Evolutionary conservation across 176 grass and related monocot species (phyloP).

Genomic region (Bolboschoenus planiculmis): DNA sequence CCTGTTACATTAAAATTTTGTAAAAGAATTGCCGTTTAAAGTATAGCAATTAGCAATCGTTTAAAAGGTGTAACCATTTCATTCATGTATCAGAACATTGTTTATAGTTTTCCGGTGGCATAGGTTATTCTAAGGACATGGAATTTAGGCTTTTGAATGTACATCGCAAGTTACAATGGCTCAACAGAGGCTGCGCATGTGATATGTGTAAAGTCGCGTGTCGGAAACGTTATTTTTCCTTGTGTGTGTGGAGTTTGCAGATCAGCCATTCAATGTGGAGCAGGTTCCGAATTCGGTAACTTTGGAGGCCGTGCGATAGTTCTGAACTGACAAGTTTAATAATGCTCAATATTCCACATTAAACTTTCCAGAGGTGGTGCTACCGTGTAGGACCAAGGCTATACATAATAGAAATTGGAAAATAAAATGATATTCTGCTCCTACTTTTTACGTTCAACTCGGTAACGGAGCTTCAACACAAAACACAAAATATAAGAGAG

Average conservation of each 20-base stretch:
- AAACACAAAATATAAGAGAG: too few relatives aligned
- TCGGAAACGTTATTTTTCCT: background rate
- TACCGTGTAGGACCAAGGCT: too few relatives aligned
- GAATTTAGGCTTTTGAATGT: background rate
- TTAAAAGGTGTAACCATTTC: background rate
- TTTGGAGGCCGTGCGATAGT: too few relatives aligned
- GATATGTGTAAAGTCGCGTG: background rate
- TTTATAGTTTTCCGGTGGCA: background rate
- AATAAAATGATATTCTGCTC: background rate
- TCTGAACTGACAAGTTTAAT: too few relatives aligned
- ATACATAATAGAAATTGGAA: background rate
- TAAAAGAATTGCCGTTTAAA: background rate
- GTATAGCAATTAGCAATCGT: background rate
- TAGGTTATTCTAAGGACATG: background rate
- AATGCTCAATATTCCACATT: background rate
- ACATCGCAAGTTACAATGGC: background rate
- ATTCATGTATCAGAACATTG: background rate
- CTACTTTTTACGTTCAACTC: background rate
- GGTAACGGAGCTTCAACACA: too few relatives aligned
- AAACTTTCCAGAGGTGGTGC: background rate
- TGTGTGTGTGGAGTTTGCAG: background rate
- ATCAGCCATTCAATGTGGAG: background rate
- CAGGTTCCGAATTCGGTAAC: background rate
- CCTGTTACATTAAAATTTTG: background rate
- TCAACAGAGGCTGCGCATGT: background rate